Evolutionary conservation across 208 protist genomes (phyloP).

Genomic region (Trypanosoma mega): DNA sequence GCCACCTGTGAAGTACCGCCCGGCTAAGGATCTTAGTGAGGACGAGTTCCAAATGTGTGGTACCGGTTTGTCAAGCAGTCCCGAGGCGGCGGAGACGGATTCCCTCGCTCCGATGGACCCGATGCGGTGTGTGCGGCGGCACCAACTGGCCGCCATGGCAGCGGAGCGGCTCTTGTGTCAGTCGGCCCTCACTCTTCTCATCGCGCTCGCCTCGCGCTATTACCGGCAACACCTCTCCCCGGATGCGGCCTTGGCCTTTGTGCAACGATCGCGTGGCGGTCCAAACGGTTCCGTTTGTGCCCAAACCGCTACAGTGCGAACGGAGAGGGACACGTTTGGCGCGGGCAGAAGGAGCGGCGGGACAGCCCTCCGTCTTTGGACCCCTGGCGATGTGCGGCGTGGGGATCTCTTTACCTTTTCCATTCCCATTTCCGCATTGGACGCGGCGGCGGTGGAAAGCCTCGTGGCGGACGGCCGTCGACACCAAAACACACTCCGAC

Average conservation of each 20-base stretch:
- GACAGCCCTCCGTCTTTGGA: slow-evolving; percentile 14
- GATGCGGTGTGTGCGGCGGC: too few species aligned
- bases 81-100: too few species aligned
- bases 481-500: slow-evolving; percentile 7
- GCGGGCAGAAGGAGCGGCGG: neutral
- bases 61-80: too few species aligned
- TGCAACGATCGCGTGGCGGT: slow-evolving; percentile 4
- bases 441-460: neutral
- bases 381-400: slow-evolving; percentile 12
- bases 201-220: slow-evolving; percentile 11
- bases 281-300: too few species aligned
- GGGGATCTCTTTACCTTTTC: slow-evolving; percentile 21
- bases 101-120: too few species aligned
- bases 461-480: neutral
- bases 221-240: slow-evolving; percentile 18
- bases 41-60: too few species aligned
- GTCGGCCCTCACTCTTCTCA: slow-evolving; percentile 5
- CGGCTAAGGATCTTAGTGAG: too few species aligned
- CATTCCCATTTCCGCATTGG: neutral
- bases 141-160: neutral
- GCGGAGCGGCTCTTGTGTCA: slow-evolving; percentile 9
- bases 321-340: neutral
- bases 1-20: too few species aligned
- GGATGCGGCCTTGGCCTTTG: slow-evolving; percentile 3
- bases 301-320: too few species aligned